These are phyloP conservation scores for Leptographium wingfieldii DNA, from an alignment of 2,329 filamentous ascomycete genomes.

Conservation along the genomic window DNA sequence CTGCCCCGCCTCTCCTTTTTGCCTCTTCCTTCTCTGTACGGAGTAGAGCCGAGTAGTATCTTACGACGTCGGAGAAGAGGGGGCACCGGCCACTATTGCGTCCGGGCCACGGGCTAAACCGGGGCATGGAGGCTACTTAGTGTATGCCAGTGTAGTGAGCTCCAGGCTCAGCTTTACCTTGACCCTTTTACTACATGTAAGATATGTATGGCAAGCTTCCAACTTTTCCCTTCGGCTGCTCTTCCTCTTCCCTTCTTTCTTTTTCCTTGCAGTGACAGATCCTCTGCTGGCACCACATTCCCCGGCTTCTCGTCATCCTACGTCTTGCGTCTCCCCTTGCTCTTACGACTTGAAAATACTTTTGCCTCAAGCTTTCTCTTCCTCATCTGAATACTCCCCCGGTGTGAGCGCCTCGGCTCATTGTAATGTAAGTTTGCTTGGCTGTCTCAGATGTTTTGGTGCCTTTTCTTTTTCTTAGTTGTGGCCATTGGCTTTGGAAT, in stretches of 20 bases:
- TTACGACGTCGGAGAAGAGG: not conserved
- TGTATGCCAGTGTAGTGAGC: not conserved
- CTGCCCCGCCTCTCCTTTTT: not conserved
- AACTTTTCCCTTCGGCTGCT: not conserved
- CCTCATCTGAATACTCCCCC: not conserved
- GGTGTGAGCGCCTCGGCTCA: not conserved
- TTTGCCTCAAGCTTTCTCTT: not conserved
- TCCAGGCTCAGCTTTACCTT: not conserved
- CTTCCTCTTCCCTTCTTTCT: not conserved
- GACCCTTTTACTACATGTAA: not conserved
- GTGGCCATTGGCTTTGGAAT: not conserved
- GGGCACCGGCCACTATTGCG: not conserved
- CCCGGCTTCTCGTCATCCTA: not conserved
- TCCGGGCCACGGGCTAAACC: not conserved
- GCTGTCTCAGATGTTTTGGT: not conserved
- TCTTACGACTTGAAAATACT: not conserved
- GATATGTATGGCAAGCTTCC: not conserved
- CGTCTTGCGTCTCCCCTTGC: not conserved
- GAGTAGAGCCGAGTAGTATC: not conserved
- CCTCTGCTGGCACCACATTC: not conserved
- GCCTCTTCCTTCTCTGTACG: not conserved
- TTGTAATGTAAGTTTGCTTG: not conserved
- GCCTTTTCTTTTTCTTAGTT: not conserved
- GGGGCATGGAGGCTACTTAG: not conserved
- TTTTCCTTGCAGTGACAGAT: not conserved